Evolutionary conservation across 2,329 filamentous ascomycete genomes (phyloP).

Genomic region (Metarhizium guizhouense): DNA sequence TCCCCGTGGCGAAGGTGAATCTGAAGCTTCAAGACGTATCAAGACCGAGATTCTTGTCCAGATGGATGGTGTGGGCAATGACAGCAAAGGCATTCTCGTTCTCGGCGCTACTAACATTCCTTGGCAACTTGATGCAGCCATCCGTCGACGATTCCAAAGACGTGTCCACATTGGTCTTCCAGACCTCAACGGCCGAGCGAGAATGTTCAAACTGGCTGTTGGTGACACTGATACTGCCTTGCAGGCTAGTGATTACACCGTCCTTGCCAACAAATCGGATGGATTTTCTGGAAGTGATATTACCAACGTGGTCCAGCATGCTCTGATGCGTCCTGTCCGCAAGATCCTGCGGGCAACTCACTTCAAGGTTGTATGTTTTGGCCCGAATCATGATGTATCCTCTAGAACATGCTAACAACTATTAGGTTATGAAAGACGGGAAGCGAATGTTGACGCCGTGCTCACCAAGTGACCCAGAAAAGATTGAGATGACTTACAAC

Average conservation of each 20-base stretch:
- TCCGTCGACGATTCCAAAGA: conserved; percentile 89
- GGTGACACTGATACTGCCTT: conserved; percentile 86
- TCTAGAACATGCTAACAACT: conserved; percentile 7
- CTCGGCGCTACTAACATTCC: conserved; percentile 97
- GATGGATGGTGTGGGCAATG: conserved; percentile 97
- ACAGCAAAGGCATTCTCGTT: conserved; percentile 87
- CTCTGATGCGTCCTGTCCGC: conserved; percentile 92
- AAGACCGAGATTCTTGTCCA: conserved; percentile 98
- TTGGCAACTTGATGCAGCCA: conserved; percentile 95
- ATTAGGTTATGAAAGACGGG: conserved; percentile 61
- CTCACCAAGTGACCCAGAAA: conserved; percentile 80
- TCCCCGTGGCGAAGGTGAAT: conserved; percentile 87
- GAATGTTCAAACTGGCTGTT: conserved; percentile 93
- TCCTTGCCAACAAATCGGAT: conserved; percentile 73
- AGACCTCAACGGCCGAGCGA: conserved; percentile 76
- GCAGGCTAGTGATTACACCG: conserved; percentile 66
- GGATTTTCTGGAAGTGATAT: conserved; percentile 97
- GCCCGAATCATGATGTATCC: no score
- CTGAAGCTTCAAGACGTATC: conserved; percentile 91
- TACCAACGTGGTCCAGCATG: conserved; percentile 87
- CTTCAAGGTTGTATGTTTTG: conserved; percentile 71
- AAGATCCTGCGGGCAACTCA: conserved; percentile 97
- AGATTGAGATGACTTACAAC: conserved; percentile 90
- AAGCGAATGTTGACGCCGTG: conserved; percentile 72
- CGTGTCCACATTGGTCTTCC: conserved; percentile 93